Base-by-base conservation (phyloP, 139 green algal genomes). In the Zygnema cylindricum region DNA sequence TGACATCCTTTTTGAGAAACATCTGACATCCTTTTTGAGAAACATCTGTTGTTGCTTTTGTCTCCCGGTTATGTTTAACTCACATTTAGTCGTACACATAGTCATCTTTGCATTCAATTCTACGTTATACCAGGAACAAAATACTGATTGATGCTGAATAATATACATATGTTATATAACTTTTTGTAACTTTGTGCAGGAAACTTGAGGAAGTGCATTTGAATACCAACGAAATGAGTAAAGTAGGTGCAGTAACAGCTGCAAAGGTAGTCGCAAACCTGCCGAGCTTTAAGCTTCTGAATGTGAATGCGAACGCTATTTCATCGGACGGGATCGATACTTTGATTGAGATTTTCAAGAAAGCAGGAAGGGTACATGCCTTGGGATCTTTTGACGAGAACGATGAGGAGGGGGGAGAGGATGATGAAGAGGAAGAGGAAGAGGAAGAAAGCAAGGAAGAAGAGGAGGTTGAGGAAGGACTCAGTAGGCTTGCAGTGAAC, bases 221-320 rank as follows among this genome's bases (percentile, higher is more conserved):
- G 35, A 75, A 38, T 57, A 49, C 22, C 25, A 89, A 89, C 36
- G 38, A 73, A 43, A 57, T 89, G 16, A 43, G 43, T 32, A 54
- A 33, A 54, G 78, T 76, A 39, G 84, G 84, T 30, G 84, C 76
- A 1, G 76, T 88, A n/a, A 76, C 84, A 76, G 84, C 84, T 0
- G 84, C 84, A 30, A n/a, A 32, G 43, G 84, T 76, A 88, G 84
- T 89, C 1, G 78, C 78, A 41, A 43, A 55, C 38, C 40, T 71
- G 84, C 54, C 78, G 16, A 16, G 2, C 21, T 86, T 89, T 30
- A 85, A 77, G 75, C 76, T 89, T 23, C 84, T 89, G 54, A 85
- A 89, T 42, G 23, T 89, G 76, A 89, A 89, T 43, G 84, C 75
- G 1, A 89, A 89, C 84, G 30, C 32, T 63, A 89, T 89, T 76